Percentiles rank a stretch among this genome's conserved stretches.
Evolutionary conservation across 2,329 filamentous ascomycete genomes (phyloP).

Genomic region (Elsinoe perseae): DNA sequence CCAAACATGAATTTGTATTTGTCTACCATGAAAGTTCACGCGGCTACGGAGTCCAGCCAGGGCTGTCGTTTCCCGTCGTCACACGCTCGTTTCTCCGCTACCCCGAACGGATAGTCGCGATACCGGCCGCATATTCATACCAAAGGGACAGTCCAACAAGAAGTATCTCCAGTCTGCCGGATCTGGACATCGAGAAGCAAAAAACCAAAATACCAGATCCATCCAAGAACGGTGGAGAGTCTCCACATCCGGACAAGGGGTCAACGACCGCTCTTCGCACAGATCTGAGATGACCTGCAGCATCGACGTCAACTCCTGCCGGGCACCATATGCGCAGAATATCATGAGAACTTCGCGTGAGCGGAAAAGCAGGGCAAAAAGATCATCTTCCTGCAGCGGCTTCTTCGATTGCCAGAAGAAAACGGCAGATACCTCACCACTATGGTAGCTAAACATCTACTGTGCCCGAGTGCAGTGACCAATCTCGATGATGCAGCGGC

Average conservation of each 20-base stretch:
- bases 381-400: constrained; percentile 2
- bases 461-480: background rate
- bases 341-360: background rate
- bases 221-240: background rate
- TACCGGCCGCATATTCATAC: background rate
- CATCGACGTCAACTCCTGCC: background rate
- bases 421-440: background rate
- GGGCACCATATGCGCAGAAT: background rate
- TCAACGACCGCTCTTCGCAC: background rate
- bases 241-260: background rate
- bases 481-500: background rate
- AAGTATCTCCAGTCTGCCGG: constrained; percentile 1
- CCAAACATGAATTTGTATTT: background rate
- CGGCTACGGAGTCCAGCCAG: background rate
- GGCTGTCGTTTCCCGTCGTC: background rate
- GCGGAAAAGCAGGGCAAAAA: background rate
- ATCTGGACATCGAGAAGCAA: background rate
- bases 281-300: constrained; percentile 3
- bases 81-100: background rate
- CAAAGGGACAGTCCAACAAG: background rate
- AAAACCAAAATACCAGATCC: background rate
- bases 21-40: background rate
- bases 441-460: background rate
- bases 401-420: background rate
- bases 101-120: background rate